Evolutionary conservation across 805 yeast species (phyloP).

Genomic region (Cyberlindnera maritima): DNA sequence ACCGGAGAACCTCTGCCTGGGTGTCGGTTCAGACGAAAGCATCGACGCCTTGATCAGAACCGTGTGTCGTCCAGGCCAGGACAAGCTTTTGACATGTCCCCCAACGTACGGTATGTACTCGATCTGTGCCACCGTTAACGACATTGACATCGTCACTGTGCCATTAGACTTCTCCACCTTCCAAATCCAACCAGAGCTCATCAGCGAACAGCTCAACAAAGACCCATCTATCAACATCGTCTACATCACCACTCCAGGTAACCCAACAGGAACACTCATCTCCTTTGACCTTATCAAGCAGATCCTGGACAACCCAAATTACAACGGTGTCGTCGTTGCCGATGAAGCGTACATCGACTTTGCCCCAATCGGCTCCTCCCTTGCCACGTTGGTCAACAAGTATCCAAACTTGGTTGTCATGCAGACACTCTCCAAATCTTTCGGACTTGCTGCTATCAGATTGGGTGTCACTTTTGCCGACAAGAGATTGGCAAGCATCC

Average conservation of each 20-base stretch:
- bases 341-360: slow-evolving; percentile 98
- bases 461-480: slow-evolving; percentile 77
- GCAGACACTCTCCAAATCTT: slow-evolving; percentile 92
- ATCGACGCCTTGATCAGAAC: slow-evolving; percentile 87
- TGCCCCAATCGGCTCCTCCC: slow-evolving; percentile 61
- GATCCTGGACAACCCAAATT: slow-evolving; percentile 43
- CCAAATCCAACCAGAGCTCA: slow-evolving; percentile 55
- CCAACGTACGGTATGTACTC: slow-evolving; percentile 98
- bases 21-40: slow-evolving; percentile 97
- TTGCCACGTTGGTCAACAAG: slow-evolving; percentile 74
- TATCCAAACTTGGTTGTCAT: slow-evolving; percentile 82
- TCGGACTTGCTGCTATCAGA: slow-evolving; percentile 94
- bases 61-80: slow-evolving; percentile 76
- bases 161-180: slow-evolving; percentile 69
- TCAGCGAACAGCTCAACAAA: slow-evolving; percentile 45
- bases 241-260: slow-evolving; percentile 93
- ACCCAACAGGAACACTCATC: slow-evolving; percentile 81
- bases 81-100: slow-evolving; percentile 81
- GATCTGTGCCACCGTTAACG: slow-evolving; percentile 88
- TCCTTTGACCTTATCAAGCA: slow-evolving; percentile 45
- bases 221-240: slow-evolving; percentile 71
- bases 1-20: slow-evolving; percentile 78
- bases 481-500: slow-evolving; percentile 54
- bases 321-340: slow-evolving; percentile 79
- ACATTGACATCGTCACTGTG: slow-evolving; percentile 71